Evolutionary conservation across 352 stramenopile genomes (phyloP).

Genomic region (Phytophthora chlamydospora): DNA sequence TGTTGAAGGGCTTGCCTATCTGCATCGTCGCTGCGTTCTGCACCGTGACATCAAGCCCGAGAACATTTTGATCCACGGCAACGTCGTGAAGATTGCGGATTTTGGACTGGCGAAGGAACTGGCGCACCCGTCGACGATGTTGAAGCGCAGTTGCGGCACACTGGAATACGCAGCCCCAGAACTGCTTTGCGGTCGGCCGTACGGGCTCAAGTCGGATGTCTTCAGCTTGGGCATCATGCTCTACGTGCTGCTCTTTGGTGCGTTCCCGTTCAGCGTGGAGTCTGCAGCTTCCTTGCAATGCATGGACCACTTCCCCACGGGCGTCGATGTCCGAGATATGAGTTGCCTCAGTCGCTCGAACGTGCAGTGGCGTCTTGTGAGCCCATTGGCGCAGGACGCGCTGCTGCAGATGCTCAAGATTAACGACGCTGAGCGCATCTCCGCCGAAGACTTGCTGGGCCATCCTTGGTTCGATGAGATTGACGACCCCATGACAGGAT

Average conservation of each 20-base stretch:
- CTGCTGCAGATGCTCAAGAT: slow-evolving; percentile 62
- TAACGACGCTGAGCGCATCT: slow-evolving; percentile 61
- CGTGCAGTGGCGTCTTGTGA: slow-evolving; percentile 63
- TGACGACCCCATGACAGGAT: slow-evolving; percentile 9
- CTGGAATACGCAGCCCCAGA: slow-evolving; percentile 82
- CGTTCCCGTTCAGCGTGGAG: slow-evolving; percentile 81
- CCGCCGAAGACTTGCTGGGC: slow-evolving; percentile 58
- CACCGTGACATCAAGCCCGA: slow-evolving; percentile 85
- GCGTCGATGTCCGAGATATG: slow-evolving; percentile 82
- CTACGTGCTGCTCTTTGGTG: slow-evolving; percentile 81
- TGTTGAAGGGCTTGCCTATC: slow-evolving; percentile 58
- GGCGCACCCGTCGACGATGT: slow-evolving; percentile 44
- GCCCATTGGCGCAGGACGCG: slow-evolving; percentile 59
- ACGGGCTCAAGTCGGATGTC: slow-evolving; percentile 80
- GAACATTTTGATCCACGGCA: slow-evolving; percentile 80
- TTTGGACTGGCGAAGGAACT: slow-evolving; percentile 83
- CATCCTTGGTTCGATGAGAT: slow-evolving; percentile 69
- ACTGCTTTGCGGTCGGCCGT: slow-evolving; percentile 65
- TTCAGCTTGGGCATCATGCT: slow-evolving; percentile 83
- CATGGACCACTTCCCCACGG: slow-evolving; percentile 65
- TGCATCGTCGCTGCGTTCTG: slow-evolving; percentile 69
- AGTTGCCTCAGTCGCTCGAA: slow-evolving; percentile 70
- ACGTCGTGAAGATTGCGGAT: slow-evolving; percentile 77
- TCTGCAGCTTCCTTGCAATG: slow-evolving; percentile 68
- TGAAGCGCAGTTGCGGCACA: slow-evolving; percentile 74